These are phyloP conservation scores for Zygosaccharomyces lentus DNA, from an alignment of 805 yeast species.

Conservation along the genomic window DNA sequence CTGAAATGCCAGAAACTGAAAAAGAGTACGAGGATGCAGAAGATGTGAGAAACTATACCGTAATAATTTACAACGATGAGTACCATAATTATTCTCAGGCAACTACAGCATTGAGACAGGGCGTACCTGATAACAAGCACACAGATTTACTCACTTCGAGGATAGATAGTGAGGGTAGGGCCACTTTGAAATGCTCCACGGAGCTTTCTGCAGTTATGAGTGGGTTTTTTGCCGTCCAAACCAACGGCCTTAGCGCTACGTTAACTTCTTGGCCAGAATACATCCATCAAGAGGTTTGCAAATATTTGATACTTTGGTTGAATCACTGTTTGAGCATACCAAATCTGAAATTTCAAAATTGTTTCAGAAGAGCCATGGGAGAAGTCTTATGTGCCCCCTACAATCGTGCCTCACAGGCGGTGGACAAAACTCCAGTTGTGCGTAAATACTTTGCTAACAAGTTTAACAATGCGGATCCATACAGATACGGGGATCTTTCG, in stretches of 20 bases:
- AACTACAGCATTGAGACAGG: conserved; percentile 42
- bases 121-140: conserved; percentile 35
- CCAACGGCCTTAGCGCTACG: conserved; percentile 52
- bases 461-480: conserved; percentile 17
- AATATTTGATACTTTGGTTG: conserved; percentile 50
- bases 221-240: conserved; percentile 40
- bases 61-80: conserved; percentile 78
- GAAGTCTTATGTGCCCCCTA: conserved; percentile 39
- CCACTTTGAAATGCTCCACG: conserved; percentile 40
- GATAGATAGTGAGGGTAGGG: conserved; percentile 49
- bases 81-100: conserved; percentile 59
- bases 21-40: conserved; percentile 4
- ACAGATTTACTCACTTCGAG: conserved; percentile 37
- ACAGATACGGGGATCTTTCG: conserved; percentile 28
- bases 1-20: conserved; percentile 1
- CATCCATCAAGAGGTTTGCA: conserved; percentile 45
- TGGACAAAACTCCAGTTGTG: conserved; percentile 26
- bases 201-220: conserved; percentile 28
- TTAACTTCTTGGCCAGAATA: conserved; percentile 49
- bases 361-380: conserved; percentile 42
- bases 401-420: conserved; percentile 12
- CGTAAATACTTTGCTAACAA: conserved; percentile 24
- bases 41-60: conserved; percentile 38
- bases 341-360: conserved; percentile 37
- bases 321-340: conserved; percentile 39